Evolutionary conservation across 192 early-diverging fungal species (phyloP).

Genomic region (Chytriomyces sp.): DNA sequence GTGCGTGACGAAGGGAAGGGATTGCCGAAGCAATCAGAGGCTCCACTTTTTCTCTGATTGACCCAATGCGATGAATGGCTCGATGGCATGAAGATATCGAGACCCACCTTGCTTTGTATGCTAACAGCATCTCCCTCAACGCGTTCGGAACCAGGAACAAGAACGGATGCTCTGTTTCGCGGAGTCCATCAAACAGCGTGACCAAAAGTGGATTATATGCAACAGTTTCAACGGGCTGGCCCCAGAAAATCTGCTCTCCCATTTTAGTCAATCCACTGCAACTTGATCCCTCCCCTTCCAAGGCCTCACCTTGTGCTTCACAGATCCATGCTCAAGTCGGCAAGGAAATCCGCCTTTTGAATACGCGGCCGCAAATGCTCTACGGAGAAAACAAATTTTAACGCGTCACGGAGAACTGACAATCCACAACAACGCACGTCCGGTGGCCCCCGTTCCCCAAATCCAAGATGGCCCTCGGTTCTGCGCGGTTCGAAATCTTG

Average conservation of each 20-base stretch:
- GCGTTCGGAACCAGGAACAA: constrained; percentile 33
- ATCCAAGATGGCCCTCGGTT: constrained; percentile 27
- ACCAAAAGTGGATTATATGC: constrained; percentile 40
- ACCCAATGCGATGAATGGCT: background rate
- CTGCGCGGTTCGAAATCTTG: constrained; percentile 19
- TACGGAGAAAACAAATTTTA: background rate
- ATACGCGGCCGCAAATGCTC: constrained; percentile 39
- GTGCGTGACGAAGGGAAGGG: constrained; percentile 27
- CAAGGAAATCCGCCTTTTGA: constrained; percentile 43
- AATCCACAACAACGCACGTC: constrained; percentile 5
- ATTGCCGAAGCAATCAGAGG: constrained; percentile 28
- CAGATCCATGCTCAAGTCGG: constrained; percentile 42
- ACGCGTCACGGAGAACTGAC: background rate
- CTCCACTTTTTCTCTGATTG: constrained; percentile 28
- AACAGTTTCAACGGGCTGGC: constrained; percentile 16
- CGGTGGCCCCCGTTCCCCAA: background rate
- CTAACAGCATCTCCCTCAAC: constrained; percentile 29
- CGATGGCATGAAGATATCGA: background rate
- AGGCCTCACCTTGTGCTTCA: constrained; percentile 41
- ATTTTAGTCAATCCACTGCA: background rate
- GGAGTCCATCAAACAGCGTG: constrained; percentile 39
- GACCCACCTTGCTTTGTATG: constrained; percentile 16
- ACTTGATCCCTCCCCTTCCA: too few species aligned
- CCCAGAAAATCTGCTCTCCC: constrained; percentile 31
- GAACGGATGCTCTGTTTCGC: constrained; percentile 43